A percentile compares a stretch with the other conserved stretches of the same genome.
Evolutionary conservation across 768 basidiomycete genomes (phyloP).

Genomic region (Gloeophyllum trabeum): DNA sequence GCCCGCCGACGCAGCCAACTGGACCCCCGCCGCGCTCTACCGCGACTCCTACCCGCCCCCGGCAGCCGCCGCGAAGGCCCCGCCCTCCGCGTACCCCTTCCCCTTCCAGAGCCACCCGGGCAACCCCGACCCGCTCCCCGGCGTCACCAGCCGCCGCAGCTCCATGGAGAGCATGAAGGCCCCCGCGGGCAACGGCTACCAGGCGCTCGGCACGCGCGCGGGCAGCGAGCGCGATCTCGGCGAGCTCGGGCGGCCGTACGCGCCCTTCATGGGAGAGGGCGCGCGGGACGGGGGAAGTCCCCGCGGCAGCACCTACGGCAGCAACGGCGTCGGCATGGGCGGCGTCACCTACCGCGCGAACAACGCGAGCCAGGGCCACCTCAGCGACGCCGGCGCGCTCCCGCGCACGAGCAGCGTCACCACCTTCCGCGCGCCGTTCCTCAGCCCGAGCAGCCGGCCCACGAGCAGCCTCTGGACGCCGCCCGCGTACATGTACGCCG

Average conservation of each 20-base stretch:
- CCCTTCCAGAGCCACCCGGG: constrained; percentile 34
- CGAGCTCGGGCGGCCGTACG: constrained; percentile 23
- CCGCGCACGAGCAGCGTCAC: constrained; percentile 31
- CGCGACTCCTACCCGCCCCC: constrained; percentile 5
- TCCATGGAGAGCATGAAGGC: constrained; percentile 26
- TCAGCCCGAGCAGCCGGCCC: constrained; percentile 61
- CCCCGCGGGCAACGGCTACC: constrained; percentile 2
- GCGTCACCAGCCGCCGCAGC: constrained; percentile 23
- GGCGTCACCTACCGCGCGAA: no score
- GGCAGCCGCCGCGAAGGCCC: background rate
- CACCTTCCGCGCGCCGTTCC: constrained; percentile 58
- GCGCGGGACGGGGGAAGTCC: background rate
- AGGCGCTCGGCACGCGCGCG: no score
- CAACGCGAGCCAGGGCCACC: constrained; percentile 29
- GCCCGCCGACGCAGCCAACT: constrained; percentile 12
- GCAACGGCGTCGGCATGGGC: constrained; percentile 1
- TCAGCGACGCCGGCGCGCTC: constrained; percentile 30
- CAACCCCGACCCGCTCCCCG: constrained; percentile 50
- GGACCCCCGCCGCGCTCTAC: constrained; percentile 9
- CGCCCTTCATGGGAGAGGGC: constrained; percentile 31
- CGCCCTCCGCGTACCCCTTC: background rate
- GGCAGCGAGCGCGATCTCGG: constrained; percentile 8
- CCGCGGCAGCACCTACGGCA: background rate
- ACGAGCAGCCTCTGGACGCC: constrained; percentile 52
- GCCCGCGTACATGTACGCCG: constrained; percentile 17